These are phyloP conservation scores for Tagetes erecta DNA, from an alignment of 129 eudicot species.

Conservation along the genomic window DNA sequence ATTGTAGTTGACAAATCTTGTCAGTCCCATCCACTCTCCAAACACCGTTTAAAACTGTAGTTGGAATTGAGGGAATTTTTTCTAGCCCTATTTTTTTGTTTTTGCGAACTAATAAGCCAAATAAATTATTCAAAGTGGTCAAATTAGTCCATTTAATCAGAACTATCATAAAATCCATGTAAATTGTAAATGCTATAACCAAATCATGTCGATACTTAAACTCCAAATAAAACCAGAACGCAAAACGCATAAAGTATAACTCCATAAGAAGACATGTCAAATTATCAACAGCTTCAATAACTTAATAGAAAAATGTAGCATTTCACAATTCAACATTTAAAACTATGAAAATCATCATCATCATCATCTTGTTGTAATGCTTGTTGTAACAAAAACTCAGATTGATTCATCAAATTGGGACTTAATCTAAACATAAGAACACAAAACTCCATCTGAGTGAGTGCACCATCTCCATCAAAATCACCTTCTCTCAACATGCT, in stretches of 20 bases:
- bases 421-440: conserved; percentile 84
- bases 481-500: conserved; percentile 70
- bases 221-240: not conserved
- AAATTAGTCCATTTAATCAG: too few relatives aligned
- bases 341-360: conserved; percentile 7
- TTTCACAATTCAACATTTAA: not conserved
- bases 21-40: too few relatives aligned
- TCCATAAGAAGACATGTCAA: not conserved
- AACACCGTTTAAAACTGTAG: too few relatives aligned
- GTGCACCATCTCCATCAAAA: conserved; percentile 71
- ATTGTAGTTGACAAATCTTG: too few relatives aligned
- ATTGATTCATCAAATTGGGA: conserved; percentile 74
- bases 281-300: not conserved
- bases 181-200: too few relatives aligned
- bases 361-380: conserved; percentile 47
- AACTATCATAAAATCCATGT: too few relatives aligned
- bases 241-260: not conserved
- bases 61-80: too few relatives aligned
- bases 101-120: too few relatives aligned
- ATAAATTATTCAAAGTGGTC: too few relatives aligned
- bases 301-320: not conserved
- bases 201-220: too few relatives aligned
- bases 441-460: conserved; percentile 88
- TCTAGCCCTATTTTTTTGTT: too few relatives aligned
- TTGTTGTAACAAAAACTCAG: conserved; percentile 62